Evolutionary conservation across 805 yeast species (phyloP).

Genomic region (Kodamaea laetipori): DNA sequence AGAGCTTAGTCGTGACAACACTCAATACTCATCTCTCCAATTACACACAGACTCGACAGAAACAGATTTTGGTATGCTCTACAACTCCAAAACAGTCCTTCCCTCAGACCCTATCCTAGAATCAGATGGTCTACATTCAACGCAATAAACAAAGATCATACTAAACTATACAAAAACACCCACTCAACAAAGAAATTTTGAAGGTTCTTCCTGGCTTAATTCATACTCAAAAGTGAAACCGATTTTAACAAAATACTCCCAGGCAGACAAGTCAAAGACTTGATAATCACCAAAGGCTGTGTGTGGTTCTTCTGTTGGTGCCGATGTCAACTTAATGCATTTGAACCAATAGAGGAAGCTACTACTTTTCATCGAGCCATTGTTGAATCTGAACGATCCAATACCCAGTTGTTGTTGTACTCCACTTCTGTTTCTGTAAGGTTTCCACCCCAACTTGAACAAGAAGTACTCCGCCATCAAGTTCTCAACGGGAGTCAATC

Average conservation of each 20-base stretch:
- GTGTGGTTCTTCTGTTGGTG: slow-evolving; percentile 14
- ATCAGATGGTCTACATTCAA: too few relatives aligned
- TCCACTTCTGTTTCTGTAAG: slow-evolving; percentile 29
- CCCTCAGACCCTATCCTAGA: slow-evolving; percentile 6
- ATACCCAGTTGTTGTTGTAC: slow-evolving; percentile 10
- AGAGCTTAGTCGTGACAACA: too few relatives aligned
- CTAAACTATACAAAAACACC: slow-evolving; percentile 1
- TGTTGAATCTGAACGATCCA: slow-evolving; percentile 11
- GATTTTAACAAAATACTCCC: slow-evolving; percentile 44
- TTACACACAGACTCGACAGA: neutral
- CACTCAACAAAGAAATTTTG: slow-evolving; percentile 17
- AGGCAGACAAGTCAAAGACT: slow-evolving; percentile 42
- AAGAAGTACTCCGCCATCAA: slow-evolving; percentile 44
- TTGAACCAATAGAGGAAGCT: slow-evolving; percentile 31
- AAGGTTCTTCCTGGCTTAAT: slow-evolving; percentile 34
- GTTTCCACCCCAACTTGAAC: slow-evolving; percentile 45
- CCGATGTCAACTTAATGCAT: slow-evolving; percentile 20
- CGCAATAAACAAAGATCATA: slow-evolving; percentile 3
- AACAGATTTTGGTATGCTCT: neutral
- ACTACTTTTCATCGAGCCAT: slow-evolving; percentile 4
- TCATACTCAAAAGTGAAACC: slow-evolving; percentile 40
- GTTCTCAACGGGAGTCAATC: slow-evolving; percentile 45
- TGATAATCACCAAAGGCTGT: slow-evolving; percentile 41
- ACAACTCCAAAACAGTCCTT: neutral
- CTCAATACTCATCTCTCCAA: too few relatives aligned